Evolutionary conservation across 345 rosid species (phyloP), one percentile per base, ranked within the genome.

Genomic region (Rhodomyrtus tomentosa): DNA sequence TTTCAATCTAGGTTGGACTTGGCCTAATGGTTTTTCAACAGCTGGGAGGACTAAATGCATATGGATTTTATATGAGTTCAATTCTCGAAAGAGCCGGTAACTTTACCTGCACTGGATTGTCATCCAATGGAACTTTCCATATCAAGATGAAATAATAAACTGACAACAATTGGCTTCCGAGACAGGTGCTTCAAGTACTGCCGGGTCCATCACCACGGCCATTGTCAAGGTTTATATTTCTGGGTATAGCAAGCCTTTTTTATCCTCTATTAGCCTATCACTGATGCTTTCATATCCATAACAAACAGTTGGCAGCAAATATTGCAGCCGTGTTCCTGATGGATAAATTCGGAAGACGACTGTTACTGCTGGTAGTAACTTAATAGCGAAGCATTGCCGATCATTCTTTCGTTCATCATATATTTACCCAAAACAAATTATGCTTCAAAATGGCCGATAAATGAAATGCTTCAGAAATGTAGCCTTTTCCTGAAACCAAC

Each of bases 1-100:
- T 0, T 9, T 21, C 22, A 3, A 49, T 24, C 27, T 55, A 90
- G 90, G 88, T 89, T 82, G 92, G 91, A 83, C 84, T 91, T 53
- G 92, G 92, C 50, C 82, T 89, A 45, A 89, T 89, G 87, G 72
- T 89, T 14, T 82, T 91, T 55, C 92, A 89, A 85, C 82, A 88
- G 83, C 59, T 89, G 25, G 91, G 92, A 86, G 92, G 92, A 48
- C 58, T 89, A 79, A 89, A 85, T 82, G 92, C 85, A 21, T 84
- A 89, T 73, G 54, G 84, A 27, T 89, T 89, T 82, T 91, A 91
- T 22, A 83, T 89, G 38, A 89, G 84, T 83, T 62, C 87, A 21
- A 80, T 91, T 58, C 89, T 89, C 2, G 82, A 85, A 13, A 68
- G 82, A 18, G 91, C 92, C 0, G 90, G 91, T 90, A 84, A 24